Evolutionary conservation across 257 asterid species (phyloP).

Genomic region (Fraxinus cuspidata): DNA sequence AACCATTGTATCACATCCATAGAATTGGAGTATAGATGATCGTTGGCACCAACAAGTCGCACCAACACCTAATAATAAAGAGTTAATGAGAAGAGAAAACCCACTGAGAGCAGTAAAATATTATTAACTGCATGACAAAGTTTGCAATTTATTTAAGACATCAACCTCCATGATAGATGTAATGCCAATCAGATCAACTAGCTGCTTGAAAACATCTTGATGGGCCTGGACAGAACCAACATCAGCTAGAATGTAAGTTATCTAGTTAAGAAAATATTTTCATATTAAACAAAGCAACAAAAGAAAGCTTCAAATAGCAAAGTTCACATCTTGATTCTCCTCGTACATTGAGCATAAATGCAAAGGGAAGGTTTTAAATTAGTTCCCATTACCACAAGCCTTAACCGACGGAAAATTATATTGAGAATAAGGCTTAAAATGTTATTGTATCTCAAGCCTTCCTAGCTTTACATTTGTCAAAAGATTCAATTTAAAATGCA

Average conservation of each 20-base stretch:
- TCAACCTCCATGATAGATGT: slow-evolving; percentile 98
- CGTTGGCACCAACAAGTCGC: slow-evolving; percentile 89
- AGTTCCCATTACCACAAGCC: neutral
- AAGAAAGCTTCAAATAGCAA: slow-evolving; percentile 18
- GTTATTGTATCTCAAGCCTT: neutral
- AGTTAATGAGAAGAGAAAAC: slow-evolving; percentile 32
- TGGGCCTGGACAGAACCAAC: slow-evolving; percentile 55
- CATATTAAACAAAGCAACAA: neutral
- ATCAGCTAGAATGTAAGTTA: slow-evolving; percentile 12
- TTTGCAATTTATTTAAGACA: slow-evolving; percentile 14
- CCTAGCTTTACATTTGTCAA: no score
- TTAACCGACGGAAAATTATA: no score
- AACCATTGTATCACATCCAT: slow-evolving; percentile 94
- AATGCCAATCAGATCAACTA: slow-evolving; percentile 96
- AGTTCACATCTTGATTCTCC: neutral
- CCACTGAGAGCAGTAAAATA: slow-evolving; percentile 23
- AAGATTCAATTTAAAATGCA: no score
- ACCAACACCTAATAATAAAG: slow-evolving; percentile 73
- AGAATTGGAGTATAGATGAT: slow-evolving; percentile 78
- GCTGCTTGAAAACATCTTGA: slow-evolving; percentile 81
- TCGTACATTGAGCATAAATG: neutral
- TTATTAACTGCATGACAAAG: slow-evolving; percentile 14
- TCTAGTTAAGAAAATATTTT: neutral
- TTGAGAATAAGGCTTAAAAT: no score
- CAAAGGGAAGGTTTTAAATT: slow-evolving; percentile 1